These are phyloP conservation scores for Trapa bicornis DNA, from an alignment of 345 rosid genomes.

Conservation along the genomic window DNA sequence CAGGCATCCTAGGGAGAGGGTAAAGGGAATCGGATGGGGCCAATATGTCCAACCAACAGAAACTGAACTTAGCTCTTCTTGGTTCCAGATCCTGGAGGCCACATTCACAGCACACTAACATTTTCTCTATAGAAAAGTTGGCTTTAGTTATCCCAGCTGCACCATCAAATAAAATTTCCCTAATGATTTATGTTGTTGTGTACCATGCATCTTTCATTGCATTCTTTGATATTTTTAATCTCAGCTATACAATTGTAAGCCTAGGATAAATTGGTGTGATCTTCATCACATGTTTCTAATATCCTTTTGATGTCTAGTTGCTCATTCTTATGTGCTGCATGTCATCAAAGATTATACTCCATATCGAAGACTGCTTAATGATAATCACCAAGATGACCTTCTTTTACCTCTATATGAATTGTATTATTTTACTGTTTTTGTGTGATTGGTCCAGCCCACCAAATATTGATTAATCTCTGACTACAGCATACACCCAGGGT, in stretches of 20 bases:
- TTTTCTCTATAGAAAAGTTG: no score
- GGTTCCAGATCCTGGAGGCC: no score
- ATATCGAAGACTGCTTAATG: neutral
- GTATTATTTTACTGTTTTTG: neutral
- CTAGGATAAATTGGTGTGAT: neutral
- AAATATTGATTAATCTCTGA: conserved; percentile 12
- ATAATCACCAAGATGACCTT: neutral
- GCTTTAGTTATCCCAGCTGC: no score
- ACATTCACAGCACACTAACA: no score
- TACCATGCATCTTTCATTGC: neutral
- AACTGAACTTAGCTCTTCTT: no score
- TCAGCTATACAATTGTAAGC: neutral
- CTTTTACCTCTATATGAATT: neutral
- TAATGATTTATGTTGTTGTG: neutral
- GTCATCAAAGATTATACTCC: neutral
- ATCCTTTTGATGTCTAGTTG: no score
- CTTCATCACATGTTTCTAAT: no score
- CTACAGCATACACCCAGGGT: conserved; percentile 87
- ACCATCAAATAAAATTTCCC: neutral
- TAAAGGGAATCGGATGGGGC: no score
- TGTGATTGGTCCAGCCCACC: neutral
- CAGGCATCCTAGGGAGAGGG: no score
- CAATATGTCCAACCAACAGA: no score
- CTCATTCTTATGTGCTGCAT: neutral
- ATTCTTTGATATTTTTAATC: neutral